Evolutionary conservation across 2,329 filamentous ascomycete species (phyloP).

Genomic region (Verticillium zaregamsianum): DNA sequence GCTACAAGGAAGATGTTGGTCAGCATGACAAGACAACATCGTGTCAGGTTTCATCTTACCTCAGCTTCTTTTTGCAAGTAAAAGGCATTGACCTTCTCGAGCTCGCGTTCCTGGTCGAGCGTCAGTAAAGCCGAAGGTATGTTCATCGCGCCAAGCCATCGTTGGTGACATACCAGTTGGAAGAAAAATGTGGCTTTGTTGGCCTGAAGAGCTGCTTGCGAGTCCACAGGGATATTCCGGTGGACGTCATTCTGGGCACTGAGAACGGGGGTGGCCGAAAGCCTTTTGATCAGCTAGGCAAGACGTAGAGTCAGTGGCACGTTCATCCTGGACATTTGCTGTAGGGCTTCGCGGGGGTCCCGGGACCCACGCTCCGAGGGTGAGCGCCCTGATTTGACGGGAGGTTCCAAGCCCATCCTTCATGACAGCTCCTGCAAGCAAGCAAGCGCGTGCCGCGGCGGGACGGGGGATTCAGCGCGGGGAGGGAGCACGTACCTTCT

Average conservation of each 20-base stretch:
- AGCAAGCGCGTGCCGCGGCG: slow-evolving; percentile 4
- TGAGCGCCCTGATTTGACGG: not conserved
- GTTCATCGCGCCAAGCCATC: slow-evolving; percentile 12
- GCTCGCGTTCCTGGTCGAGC: slow-evolving; percentile 76
- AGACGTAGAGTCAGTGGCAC: slow-evolving; percentile 24
- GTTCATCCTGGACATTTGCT: slow-evolving; percentile 1
- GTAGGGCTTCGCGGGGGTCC: not conserved
- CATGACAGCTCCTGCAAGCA: not conserved
- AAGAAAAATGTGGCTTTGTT: slow-evolving; percentile 99
- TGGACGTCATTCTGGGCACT: slow-evolving; percentile 66
- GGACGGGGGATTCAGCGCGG: slow-evolving; percentile 6
- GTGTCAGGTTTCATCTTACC: slow-evolving; percentile 47
- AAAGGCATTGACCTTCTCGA: slow-evolving; percentile 97
- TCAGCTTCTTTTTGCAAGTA: slow-evolving; percentile 98
- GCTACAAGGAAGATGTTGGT: slow-evolving; percentile 44
- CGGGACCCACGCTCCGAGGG: not conserved
- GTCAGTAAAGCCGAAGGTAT: slow-evolving; percentile 31
- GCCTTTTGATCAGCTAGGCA: slow-evolving; percentile 90
- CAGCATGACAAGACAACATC: not conserved
- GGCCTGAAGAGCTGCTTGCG: slow-evolving; percentile 86
- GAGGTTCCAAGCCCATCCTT: not conserved
- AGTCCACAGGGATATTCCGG: slow-evolving; percentile 53
- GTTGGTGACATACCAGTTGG: slow-evolving; percentile 64
- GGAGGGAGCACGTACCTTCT: slow-evolving; percentile 66
- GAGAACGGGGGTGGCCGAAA: slow-evolving; percentile 86